These are phyloP conservation scores for Lasiodiplodia sp. DNA, from an alignment of 2,329 filamentous ascomycete genomes.

Conservation along the genomic window DNA sequence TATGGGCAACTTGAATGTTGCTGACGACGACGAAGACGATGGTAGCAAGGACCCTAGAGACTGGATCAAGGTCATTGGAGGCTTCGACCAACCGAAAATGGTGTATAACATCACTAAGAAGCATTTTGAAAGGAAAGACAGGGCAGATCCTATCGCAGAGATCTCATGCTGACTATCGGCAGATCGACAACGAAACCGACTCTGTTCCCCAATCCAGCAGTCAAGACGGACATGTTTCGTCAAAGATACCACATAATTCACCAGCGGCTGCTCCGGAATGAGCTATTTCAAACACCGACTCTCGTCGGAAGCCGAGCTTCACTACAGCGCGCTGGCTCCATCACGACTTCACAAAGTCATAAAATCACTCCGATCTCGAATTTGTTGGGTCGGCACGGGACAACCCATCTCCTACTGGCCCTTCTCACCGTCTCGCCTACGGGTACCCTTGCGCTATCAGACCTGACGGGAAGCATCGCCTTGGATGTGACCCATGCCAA, in stretches of 20 bases:
- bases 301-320: slow-evolving; percentile 66
- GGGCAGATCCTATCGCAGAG: background rate
- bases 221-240: slow-evolving; percentile 85
- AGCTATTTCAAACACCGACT: slow-evolving; percentile 85
- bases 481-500: slow-evolving; percentile 83
- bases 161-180: slow-evolving; percentile 33
- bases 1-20: slow-evolving; percentile 57
- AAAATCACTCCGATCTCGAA: slow-evolving; percentile 88
- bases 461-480: slow-evolving; percentile 85
- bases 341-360: slow-evolving; percentile 64
- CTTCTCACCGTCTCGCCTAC: slow-evolving; percentile 82
- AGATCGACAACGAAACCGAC: slow-evolving; percentile 51
- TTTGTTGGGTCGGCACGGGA: slow-evolving; percentile 78
- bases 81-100: slow-evolving; percentile 84
- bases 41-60: slow-evolving; percentile 72
- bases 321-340: slow-evolving; percentile 66
- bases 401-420: slow-evolving; percentile 84
- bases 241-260: slow-evolving; percentile 93
- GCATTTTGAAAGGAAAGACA: slow-evolving; percentile 78
- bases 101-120: slow-evolving; percentile 82
- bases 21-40: slow-evolving; percentile 66
- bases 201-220: slow-evolving; percentile 73
- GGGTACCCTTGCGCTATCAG: slow-evolving; percentile 81
- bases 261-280: slow-evolving; percentile 89
- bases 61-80: slow-evolving; percentile 84